These are phyloP conservation scores for Lyophyllum shimeji DNA, from an alignment of 768 basidiomycete species.

Conservation along the genomic window DNA sequence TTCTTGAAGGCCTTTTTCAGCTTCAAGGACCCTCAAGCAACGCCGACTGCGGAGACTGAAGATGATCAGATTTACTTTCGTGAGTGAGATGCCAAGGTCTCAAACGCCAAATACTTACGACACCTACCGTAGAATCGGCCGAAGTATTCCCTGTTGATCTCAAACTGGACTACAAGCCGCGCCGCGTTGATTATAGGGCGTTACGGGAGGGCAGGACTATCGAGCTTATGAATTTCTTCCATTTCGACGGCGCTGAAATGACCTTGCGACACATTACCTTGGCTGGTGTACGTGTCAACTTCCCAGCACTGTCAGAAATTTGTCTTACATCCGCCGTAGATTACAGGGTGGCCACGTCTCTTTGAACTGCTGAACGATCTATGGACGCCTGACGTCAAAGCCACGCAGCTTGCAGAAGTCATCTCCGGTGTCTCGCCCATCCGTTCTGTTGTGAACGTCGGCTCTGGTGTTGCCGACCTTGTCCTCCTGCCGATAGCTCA, in stretches of 20 bases:
- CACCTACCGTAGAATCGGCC: slow-evolving; percentile 65
- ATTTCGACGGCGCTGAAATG: slow-evolving; percentile 99
- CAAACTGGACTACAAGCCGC: slow-evolving; percentile 98
- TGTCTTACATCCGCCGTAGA: slow-evolving; percentile 43
- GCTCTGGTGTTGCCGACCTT: slow-evolving; percentile 94
- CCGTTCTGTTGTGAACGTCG: slow-evolving; percentile 95
- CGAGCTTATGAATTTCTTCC: slow-evolving; percentile 99
- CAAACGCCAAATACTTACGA: not conserved
- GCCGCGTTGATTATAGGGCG: slow-evolving; percentile 92
- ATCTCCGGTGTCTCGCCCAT: slow-evolving; percentile 97
- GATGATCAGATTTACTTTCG: slow-evolving; percentile 71
- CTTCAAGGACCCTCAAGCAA: slow-evolving; percentile 66
- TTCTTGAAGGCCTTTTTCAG: slow-evolving; percentile 96
- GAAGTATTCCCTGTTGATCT: slow-evolving; percentile 95
- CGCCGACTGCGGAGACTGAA: slow-evolving; percentile 33
- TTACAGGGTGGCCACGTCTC: slow-evolving; percentile 89
- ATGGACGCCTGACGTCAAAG: slow-evolving; percentile 99
- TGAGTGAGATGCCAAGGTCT: slow-evolving; percentile 32
- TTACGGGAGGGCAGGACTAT: slow-evolving; percentile 89
- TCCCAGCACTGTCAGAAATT: not conserved
- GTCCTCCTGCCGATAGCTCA: slow-evolving; percentile 95
- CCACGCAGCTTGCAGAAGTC: slow-evolving; percentile 95
- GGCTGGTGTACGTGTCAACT: slow-evolving; percentile 67
- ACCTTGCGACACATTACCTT: slow-evolving; percentile 91
- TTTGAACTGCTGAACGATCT: slow-evolving; percentile 94